A percentile compares a stretch with the other conserved stretches of the same genome.
These are phyloP conservation scores for Annulohypoxylon truncatum DNA, from an alignment of 2,329 filamentous ascomycete species.

Conservation along the genomic window DNA sequence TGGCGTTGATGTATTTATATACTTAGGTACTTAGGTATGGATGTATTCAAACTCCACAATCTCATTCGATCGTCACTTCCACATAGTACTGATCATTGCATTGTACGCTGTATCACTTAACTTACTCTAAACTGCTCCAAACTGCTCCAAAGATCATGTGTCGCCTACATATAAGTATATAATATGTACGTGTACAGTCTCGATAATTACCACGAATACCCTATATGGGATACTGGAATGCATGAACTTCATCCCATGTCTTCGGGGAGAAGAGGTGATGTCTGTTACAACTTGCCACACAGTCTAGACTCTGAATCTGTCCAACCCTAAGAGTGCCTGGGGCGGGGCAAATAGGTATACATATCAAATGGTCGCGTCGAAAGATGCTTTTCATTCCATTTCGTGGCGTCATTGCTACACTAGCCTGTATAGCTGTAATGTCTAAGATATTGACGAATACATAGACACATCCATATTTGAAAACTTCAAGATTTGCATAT, in stretches of 20 bases:
- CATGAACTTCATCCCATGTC: constrained; percentile 10
- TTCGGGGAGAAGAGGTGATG: background rate
- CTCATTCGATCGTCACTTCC: constrained; percentile 6
- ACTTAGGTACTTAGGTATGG: too few species aligned
- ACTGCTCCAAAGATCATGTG: constrained; percentile 8
- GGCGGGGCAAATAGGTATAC: background rate
- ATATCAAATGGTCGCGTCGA: background rate
- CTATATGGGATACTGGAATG: constrained; percentile 14
- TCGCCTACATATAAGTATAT: background rate
- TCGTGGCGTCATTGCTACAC: background rate
- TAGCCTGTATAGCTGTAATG: background rate
- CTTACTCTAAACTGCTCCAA: background rate
- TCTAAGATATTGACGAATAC: constrained; percentile 7
- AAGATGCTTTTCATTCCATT: constrained; percentile 4
- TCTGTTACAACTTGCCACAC: constrained; percentile 19
- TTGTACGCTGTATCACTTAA: background rate
- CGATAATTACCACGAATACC: constrained; percentile 4
- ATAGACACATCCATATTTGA: background rate
- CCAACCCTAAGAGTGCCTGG: background rate
- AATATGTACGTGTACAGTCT: constrained; percentile 8
- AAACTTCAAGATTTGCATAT: background rate
- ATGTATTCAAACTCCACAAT: constrained; percentile 1
- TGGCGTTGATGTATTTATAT: background rate
- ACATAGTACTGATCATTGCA: background rate
- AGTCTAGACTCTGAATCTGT: constrained; percentile 22